Percentiles rank a stretch among this genome's conserved stretches.
phyloP scores from a whole-genome alignment of 768 basidiomycete species.

The Mycena polygramma region DNA sequence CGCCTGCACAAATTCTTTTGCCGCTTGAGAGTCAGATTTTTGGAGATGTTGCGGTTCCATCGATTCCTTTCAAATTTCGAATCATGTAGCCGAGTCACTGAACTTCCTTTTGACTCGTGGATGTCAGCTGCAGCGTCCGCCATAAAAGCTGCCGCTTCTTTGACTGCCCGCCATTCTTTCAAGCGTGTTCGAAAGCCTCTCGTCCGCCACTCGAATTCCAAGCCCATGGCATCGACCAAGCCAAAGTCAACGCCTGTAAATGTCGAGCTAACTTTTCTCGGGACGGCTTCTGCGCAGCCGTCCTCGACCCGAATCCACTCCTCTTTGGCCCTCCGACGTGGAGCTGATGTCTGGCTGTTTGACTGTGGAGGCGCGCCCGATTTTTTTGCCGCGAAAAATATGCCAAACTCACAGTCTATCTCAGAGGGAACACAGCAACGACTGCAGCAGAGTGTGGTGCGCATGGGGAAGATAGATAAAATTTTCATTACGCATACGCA shows the following conservation, averaged over 20 bases:
- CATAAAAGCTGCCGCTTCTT: slow-evolving; percentile 10
- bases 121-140: slow-evolving; percentile 21
- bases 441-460: slow-evolving; percentile 77
- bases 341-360: slow-evolving; percentile 84
- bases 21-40: no score
- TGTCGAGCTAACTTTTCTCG: slow-evolving; percentile 79
- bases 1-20: no score
- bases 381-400: neutral
- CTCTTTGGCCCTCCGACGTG: slow-evolving; percentile 74
- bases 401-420: neutral
- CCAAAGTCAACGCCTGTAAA: slow-evolving; percentile 40
- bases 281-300: slow-evolving; percentile 86
- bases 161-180: neutral
- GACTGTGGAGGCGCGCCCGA: slow-evolving; percentile 69
- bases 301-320: slow-evolving; percentile 86
- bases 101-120: slow-evolving; percentile 1
- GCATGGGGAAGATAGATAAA: slow-evolving; percentile 84
- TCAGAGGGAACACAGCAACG: slow-evolving; percentile 84
- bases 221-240: neutral
- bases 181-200: neutral
- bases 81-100: slow-evolving; percentile 11
- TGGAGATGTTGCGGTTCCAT: no score
- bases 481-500: slow-evolving; percentile 93
- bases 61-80: no score
- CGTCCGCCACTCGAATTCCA: neutral